These are phyloP conservation scores for Podospora sp. DNA, from an alignment of 495 filamentous ascomycete genomes.

Conservation along the genomic window DNA sequence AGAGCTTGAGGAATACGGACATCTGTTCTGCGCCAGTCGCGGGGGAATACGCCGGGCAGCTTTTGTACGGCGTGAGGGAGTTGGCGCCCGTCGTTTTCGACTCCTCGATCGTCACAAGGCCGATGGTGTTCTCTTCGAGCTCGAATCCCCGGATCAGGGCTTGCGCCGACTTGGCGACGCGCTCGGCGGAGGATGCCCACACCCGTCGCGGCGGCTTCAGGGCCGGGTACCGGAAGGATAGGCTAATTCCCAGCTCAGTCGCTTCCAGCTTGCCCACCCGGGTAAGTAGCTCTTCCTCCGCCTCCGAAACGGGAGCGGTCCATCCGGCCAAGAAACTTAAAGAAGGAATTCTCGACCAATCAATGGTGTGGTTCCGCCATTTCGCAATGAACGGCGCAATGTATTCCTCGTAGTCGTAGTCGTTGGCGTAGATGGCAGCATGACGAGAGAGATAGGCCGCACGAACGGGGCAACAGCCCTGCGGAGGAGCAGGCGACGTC, in stretches of 20 bases:
- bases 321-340: conserved; percentile 46
- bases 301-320: conserved; percentile 45
- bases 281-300: conserved; percentile 47
- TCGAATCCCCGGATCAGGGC: conserved; percentile 48
- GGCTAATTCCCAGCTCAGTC: conserved; percentile 40
- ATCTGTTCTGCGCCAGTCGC: conserved; percentile 50
- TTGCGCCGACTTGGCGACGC: conserved; percentile 48
- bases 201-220: conserved; percentile 45
- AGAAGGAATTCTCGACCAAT: conserved; percentile 42
- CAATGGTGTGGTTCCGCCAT: conserved; percentile 44
- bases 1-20: conserved; percentile 41
- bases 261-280: conserved; percentile 49
- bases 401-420: conserved; percentile 51
- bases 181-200: conserved; percentile 54
- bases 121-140: conserved; percentile 44
- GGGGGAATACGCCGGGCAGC: conserved; percentile 51
- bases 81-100: conserved; percentile 44
- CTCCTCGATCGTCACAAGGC: conserved; percentile 44
- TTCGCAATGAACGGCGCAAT: conserved; percentile 51
- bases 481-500: conserved; percentile 36
- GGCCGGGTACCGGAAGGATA: conserved; percentile 50
- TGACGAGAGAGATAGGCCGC: conserved; percentile 51
- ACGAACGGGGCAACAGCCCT: conserved; percentile 45
- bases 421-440: conserved; percentile 54
- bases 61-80: conserved; percentile 51